A percentile compares a stretch with the other conserved stretches of the same genome.
These are phyloP conservation scores for Phytophthora citrophthora DNA, from an alignment of 352 stramenopile genomes.

Conservation along the genomic window DNA sequence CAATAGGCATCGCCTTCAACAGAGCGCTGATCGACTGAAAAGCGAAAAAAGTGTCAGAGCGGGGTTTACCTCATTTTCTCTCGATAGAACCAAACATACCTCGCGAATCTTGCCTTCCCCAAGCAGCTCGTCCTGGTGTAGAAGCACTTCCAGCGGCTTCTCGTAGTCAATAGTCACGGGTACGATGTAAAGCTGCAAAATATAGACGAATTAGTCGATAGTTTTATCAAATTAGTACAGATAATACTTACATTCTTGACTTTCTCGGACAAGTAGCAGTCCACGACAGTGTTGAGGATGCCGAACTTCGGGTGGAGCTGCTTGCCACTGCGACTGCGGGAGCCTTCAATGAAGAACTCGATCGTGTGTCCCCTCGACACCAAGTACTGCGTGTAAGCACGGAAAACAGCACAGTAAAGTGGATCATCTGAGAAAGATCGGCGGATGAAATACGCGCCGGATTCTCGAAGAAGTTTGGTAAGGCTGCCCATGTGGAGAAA, in stretches of 20 bases:
- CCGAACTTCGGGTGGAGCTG: constrained; percentile 85
- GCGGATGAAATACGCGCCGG: constrained; percentile 83
- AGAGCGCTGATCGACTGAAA: constrained; percentile 65
- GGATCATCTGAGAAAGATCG: constrained; percentile 70
- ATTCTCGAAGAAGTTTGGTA: constrained; percentile 70
- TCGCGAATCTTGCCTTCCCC: constrained; percentile 85
- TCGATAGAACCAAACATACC: constrained; percentile 23
- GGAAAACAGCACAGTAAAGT: constrained; percentile 81
- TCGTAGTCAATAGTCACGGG: constrained; percentile 90
- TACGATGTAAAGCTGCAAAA: constrained; percentile 72
- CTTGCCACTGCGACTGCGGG: constrained; percentile 83
- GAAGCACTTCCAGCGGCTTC: constrained; percentile 80
- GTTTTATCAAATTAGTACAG: not conserved
- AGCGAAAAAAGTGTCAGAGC: constrained; percentile 1
- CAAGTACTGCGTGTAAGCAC: constrained; percentile 84
- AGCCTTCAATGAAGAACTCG: constrained; percentile 90
- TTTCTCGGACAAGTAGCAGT: constrained; percentile 70
- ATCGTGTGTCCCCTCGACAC: constrained; percentile 77
- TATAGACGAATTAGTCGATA: constrained; percentile 7
- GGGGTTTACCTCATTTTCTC: too few species aligned
- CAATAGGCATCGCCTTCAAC: constrained; percentile 69
- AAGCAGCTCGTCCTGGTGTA: constrained; percentile 84
- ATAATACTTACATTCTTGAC: constrained; percentile 72
- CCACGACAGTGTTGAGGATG: constrained; percentile 73
- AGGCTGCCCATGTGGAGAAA: constrained; percentile 79